phyloP scores from a whole-genome alignment of 2,329 filamentous ascomycete species.

The Cadophora gregata region DNA sequence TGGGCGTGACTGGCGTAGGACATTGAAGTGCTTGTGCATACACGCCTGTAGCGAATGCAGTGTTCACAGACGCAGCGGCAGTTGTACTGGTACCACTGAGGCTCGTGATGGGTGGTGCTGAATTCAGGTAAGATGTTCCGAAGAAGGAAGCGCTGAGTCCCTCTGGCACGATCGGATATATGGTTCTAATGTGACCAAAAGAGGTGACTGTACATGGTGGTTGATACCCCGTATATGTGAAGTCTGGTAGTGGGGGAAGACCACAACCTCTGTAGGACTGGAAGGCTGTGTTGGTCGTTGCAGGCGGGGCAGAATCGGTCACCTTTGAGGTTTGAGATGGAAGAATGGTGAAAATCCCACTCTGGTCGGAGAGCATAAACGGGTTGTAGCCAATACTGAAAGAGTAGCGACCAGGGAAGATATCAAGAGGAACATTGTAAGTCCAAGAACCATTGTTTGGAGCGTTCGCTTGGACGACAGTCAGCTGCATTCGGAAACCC shows the following conservation, averaged over 20 bases:
- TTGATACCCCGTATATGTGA: slow-evolving; percentile 32
- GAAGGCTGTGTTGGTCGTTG: slow-evolving; percentile 16
- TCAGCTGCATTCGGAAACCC: slow-evolving; percentile 8
- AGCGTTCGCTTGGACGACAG: slow-evolving; percentile 22
- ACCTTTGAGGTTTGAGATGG: slow-evolving; percentile 25
- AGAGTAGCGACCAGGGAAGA: slow-evolving; percentile 22
- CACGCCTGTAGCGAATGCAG: slow-evolving; percentile 22
- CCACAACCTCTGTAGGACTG: slow-evolving; percentile 28
- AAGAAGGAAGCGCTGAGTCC: slow-evolving; percentile 24
- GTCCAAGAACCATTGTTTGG: slow-evolving; percentile 32
- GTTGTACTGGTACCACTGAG: background rate
- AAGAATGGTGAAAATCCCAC: slow-evolving; percentile 23
- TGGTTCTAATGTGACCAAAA: slow-evolving; percentile 18
- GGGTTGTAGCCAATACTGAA: slow-evolving; percentile 31
- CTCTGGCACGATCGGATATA: slow-evolving; percentile 28
- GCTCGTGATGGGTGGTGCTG: background rate
- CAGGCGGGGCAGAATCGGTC: background rate
- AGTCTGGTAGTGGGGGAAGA: slow-evolving; percentile 25
- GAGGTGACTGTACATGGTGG: slow-evolving; percentile 24
- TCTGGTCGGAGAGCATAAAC: slow-evolving; percentile 23
- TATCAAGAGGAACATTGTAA: slow-evolving; percentile 25
- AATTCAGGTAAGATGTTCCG: background rate
- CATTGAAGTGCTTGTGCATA: slow-evolving; percentile 29
- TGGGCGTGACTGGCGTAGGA: slow-evolving; percentile 18
- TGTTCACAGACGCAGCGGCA: slow-evolving; percentile 8